Percentiles rank a stretch among this genome's conserved stretches.
phyloP scores from a whole-genome alignment of 345 rosid genomes.

The Mallotus nudiflorus region DNA sequence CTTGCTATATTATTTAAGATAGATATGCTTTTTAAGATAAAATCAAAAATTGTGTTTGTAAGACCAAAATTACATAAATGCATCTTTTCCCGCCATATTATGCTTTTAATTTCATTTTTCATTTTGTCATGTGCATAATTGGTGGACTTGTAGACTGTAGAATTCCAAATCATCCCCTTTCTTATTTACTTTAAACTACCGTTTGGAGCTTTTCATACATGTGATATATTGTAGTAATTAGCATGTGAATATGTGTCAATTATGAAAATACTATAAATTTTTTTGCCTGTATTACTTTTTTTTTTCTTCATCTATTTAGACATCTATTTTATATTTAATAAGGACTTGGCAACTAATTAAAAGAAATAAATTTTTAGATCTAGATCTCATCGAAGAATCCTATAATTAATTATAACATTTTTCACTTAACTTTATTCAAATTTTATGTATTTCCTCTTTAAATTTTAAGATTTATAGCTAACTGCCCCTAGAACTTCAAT shows the following conservation, averaged over 20 bases:
- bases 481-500: not conserved
- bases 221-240: not conserved
- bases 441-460: not conserved
- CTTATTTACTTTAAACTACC: no score
- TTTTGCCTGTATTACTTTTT: not conserved
- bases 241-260: constrained; percentile 1
- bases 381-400: not conserved
- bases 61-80: no score
- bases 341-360: not conserved
- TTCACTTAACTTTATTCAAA: not conserved
- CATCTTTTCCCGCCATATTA: not conserved
- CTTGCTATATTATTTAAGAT: no score
- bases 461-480: not conserved
- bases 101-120: not conserved
- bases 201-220: not conserved
- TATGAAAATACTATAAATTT: no score
- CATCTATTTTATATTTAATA: not conserved
- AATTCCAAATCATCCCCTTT: no score
- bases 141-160: not conserved
- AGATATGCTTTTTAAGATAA: no score
- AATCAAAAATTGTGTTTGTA: not conserved
- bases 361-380: not conserved
- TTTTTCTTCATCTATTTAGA: not conserved
- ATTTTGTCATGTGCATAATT: not conserved
- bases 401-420: not conserved